Evolutionary conservation across 306 rosid species (phyloP).

Genomic region (Trifolium dubium): DNA sequence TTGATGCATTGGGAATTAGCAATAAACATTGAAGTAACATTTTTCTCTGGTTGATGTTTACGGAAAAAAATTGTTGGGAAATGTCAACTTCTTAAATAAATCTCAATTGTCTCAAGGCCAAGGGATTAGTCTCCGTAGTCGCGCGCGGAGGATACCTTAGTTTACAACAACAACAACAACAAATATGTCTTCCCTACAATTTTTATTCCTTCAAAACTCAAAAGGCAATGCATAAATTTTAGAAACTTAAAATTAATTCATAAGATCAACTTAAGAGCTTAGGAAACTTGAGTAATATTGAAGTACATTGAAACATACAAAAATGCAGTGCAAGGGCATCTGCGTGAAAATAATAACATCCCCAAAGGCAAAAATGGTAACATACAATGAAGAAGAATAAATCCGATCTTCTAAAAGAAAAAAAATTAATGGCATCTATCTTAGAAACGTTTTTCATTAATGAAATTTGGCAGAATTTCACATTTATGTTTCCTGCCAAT

Average conservation of each 20-base stretch:
- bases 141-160: too few relatives aligned
- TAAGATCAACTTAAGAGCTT: not conserved
- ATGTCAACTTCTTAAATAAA: too few relatives aligned
- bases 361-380: too few relatives aligned
- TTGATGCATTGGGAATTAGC: not conserved
- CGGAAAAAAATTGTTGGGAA: too few relatives aligned
- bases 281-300: too few relatives aligned
- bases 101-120: too few relatives aligned
- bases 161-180: too few relatives aligned
- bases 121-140: too few relatives aligned
- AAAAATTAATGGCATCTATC: not conserved
- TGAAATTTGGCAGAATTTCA: not conserved
- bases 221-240: not conserved
- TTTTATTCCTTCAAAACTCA: not conserved
- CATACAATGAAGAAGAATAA: not conserved
- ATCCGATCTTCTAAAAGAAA: not conserved
- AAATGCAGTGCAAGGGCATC: not conserved
- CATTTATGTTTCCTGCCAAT: not conserved
- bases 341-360: not conserved
- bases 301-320: too few relatives aligned
- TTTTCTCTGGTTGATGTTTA: too few relatives aligned
- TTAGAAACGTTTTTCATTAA: not conserved
- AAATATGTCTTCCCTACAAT: not conserved
- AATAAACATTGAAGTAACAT: too few relatives aligned
- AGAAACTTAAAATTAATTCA: slow-evolving; percentile 5